Conservation (phyloP, 1,284 basidiomycete species). For the Cystobasidiaceae sp. region DNA sequence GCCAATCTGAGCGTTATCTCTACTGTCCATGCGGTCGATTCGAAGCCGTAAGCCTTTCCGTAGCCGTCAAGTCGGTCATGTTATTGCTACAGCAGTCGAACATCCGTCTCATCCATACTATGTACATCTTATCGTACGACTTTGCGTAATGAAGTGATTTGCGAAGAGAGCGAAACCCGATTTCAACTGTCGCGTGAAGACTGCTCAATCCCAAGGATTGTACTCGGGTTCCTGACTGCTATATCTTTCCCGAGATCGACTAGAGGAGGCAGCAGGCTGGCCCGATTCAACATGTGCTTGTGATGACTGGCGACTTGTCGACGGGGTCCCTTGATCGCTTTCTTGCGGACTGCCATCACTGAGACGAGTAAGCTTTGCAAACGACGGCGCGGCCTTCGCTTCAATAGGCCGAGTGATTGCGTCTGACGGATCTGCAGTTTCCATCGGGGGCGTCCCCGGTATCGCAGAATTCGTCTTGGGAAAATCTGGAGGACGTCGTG, state of each 20-base stretch:
- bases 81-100: too few species aligned
- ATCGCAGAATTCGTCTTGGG: background rate
- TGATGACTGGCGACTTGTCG: background rate
- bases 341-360: constrained; percentile 6
- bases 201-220: constrained; percentile 29
- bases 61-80: too few species aligned
- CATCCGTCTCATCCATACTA: too few species aligned
- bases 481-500: constrained; percentile 8
- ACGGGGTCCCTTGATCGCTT: background rate
- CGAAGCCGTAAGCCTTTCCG: too few species aligned
- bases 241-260: background rate
- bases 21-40: too few species aligned
- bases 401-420: background rate
- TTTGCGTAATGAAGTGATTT: too few species aligned
- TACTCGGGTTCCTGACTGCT: constrained; percentile 18
- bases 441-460: constrained; percentile 17
- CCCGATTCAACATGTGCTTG: background rate
- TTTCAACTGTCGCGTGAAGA: too few species aligned
- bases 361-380: constrained; percentile 13
- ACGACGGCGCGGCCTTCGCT: constrained; percentile 3
- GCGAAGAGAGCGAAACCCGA: too few species aligned
- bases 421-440: background rate
- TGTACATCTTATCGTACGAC: too few species aligned
- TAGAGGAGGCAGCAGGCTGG: background rate
- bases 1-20: constrained; percentile 22